phyloP scores from a whole-genome alignment of 257 asterid genomes.

The Petunia axillaris region DNA sequence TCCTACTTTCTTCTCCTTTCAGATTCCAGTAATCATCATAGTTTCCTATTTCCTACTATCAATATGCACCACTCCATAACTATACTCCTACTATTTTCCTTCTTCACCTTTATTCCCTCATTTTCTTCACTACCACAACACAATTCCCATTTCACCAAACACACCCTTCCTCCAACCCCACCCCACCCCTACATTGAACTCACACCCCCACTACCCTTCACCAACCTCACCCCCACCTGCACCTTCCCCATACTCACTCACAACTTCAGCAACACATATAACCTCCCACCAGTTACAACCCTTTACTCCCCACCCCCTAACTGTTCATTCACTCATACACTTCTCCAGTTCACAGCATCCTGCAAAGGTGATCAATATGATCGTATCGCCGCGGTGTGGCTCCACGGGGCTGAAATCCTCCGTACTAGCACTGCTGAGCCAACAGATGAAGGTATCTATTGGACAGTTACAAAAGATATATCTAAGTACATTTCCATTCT shows the following conservation, averaged over 20 bases:
- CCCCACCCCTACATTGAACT: constrained; percentile 57
- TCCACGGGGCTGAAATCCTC: constrained; percentile 74
- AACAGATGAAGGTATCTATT: constrained; percentile 51
- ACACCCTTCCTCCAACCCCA: constrained; percentile 21
- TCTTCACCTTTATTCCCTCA: constrained; percentile 29
- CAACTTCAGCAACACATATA: constrained; percentile 66
- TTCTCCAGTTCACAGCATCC: constrained; percentile 59
- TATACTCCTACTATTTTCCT: constrained; percentile 33
- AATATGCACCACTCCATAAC: neutral
- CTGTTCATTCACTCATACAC: constrained; percentile 73
- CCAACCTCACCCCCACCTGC: constrained; percentile 57
- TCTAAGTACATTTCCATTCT: constrained; percentile 69
- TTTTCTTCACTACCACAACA: constrained; percentile 30
- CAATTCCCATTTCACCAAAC: constrained; percentile 42
- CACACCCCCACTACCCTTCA: constrained; percentile 59
- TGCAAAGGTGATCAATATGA: constrained; percentile 76
- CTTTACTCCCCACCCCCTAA: constrained; percentile 59
- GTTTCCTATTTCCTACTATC: neutral
- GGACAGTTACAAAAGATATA: constrained; percentile 77
- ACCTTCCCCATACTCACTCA: constrained; percentile 55
- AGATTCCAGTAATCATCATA: neutral
- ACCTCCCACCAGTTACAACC: constrained; percentile 58
- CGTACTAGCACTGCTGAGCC: constrained; percentile 96
- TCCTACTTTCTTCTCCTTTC: neutral
- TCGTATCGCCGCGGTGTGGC: constrained; percentile 87